These are phyloP conservation scores for Fusarium coffeatum DNA, from an alignment of 2,329 filamentous ascomycete species.

Conservation along the genomic window DNA sequence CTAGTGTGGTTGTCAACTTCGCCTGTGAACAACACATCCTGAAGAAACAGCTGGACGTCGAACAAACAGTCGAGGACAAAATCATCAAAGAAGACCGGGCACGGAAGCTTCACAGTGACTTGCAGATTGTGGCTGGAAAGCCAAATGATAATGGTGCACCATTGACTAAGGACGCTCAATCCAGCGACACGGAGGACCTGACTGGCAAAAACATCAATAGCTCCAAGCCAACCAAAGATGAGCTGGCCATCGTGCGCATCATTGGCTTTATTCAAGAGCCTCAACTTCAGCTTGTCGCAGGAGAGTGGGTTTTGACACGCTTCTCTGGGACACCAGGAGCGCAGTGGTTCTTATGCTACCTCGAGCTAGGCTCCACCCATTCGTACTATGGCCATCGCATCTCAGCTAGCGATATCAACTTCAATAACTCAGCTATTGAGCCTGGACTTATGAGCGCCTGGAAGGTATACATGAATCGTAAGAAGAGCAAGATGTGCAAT, in stretches of 20 bases:
- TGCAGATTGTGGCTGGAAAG: background rate
- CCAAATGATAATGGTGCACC: background rate
- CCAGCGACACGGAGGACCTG: background rate
- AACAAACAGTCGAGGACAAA: conserved; percentile 5
- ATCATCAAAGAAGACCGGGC: background rate
- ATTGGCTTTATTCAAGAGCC: conserved; percentile 6
- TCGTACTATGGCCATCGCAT: conserved; percentile 5
- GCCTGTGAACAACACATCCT: background rate
- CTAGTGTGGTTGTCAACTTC: conserved; percentile 9
- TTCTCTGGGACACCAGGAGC: background rate
- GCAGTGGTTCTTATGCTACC: conserved; percentile 9
- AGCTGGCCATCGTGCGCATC: background rate
- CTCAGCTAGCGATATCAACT: background rate
- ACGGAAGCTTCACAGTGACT: background rate
- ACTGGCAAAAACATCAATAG: background rate
- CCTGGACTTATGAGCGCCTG: conserved; percentile 4
- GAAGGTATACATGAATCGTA: background rate
- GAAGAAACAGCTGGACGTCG: conserved; percentile 1
- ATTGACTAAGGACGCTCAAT: background rate
- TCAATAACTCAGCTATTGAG: background rate
- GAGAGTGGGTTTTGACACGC: conserved; percentile 4
- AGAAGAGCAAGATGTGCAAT: conserved; percentile 17
- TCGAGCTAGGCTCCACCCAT: conserved; percentile 4
- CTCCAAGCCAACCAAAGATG: conserved; percentile 3
- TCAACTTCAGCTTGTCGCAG: conserved; percentile 1